Evolutionary conservation across 1,139 yeast species (phyloP).

Genomic region (Geotrichum phurueaensis): DNA sequence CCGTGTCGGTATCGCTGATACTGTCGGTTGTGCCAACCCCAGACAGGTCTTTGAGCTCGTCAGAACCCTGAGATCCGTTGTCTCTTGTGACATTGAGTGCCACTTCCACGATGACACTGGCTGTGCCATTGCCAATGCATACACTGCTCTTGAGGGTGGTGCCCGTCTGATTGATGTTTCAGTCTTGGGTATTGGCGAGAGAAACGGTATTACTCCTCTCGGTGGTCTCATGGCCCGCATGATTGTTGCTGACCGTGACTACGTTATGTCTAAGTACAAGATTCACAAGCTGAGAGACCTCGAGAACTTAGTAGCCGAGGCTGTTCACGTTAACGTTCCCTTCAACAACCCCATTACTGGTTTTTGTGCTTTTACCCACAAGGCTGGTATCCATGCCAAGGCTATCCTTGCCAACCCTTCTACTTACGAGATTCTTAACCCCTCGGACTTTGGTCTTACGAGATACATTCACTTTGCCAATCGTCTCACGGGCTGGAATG

Average conservation of each 20-base stretch:
- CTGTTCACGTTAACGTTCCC: conserved; percentile 94
- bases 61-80: conserved; percentile 86
- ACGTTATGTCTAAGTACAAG: conserved; percentile 91
- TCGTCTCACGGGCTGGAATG: conserved; percentile 98
- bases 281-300: conserved; percentile 92
- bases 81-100: conserved; percentile 94
- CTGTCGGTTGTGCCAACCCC: conserved; percentile 98
- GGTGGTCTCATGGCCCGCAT: conserved; percentile 99
- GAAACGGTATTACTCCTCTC: conserved; percentile 96
- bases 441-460: conserved; percentile 89
- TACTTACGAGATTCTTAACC: conserved; percentile 92
- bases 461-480: conserved; percentile 96
- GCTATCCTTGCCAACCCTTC: conserved; percentile 98
- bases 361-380: conserved; percentile 98
- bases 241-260: conserved; percentile 98
- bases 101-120: conserved; percentile 99
- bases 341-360: conserved; percentile 99
- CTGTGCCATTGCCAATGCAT: conserved; percentile 97
- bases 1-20: conserved; percentile 98
- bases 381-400: conserved; percentile 99
- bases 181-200: conserved; percentile 96
- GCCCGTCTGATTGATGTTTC: conserved; percentile 93
- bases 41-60: conserved; percentile 97
- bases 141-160: conserved; percentile 97
- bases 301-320: conserved; percentile 93